Percentiles rank a stretch among this genome's conserved stretches.
These are phyloP conservation scores for Coemansia sp. DNA, from an alignment of 192 early-diverging fungal species.

Conservation along the genomic window DNA sequence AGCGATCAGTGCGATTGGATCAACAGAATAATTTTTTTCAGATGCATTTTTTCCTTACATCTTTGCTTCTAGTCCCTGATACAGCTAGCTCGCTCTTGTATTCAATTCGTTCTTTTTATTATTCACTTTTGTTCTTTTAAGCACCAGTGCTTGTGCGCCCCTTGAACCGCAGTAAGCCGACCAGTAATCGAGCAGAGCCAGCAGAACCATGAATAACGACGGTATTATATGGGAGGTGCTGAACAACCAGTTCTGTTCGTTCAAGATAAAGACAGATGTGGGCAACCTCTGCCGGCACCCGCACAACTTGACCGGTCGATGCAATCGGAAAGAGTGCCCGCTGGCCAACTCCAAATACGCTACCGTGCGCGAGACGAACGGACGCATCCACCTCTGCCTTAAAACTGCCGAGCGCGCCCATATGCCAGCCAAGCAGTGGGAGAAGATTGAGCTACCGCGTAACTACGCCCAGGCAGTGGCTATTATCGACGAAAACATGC, in stretches of 20 bases:
- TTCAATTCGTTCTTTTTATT: background rate
- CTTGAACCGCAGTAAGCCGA: background rate
- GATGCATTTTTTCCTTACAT: background rate
- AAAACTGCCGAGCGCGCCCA: constrained; percentile 96
- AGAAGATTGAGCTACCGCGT: constrained; percentile 82
- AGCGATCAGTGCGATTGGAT: background rate
- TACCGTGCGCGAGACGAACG: constrained; percentile 85
- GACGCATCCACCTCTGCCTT: constrained; percentile 85
- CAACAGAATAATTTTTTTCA: background rate
- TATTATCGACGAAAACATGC: constrained; percentile 83
- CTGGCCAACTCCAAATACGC: constrained; percentile 95
- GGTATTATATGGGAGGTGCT: constrained; percentile 95
- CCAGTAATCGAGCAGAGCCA: background rate
- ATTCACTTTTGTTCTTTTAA: background rate
- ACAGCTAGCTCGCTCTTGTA: background rate
- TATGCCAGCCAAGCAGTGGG: constrained; percentile 92
- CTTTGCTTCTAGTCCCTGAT: background rate
- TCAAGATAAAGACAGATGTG: constrained; percentile 92
- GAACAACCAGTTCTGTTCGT: constrained; percentile 96
- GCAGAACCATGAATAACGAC: constrained; percentile 57
- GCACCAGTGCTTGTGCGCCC: background rate
- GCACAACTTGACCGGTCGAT: constrained; percentile 95
- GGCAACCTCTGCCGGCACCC: constrained; percentile 95
- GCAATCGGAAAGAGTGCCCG: constrained; percentile 92
- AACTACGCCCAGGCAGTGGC: constrained; percentile 86